Percentiles rank a stretch among this genome's conserved stretches.
phyloP scores from a whole-genome alignment of 2,329 filamentous ascomycete species.

The Corynespora cassiicola region DNA sequence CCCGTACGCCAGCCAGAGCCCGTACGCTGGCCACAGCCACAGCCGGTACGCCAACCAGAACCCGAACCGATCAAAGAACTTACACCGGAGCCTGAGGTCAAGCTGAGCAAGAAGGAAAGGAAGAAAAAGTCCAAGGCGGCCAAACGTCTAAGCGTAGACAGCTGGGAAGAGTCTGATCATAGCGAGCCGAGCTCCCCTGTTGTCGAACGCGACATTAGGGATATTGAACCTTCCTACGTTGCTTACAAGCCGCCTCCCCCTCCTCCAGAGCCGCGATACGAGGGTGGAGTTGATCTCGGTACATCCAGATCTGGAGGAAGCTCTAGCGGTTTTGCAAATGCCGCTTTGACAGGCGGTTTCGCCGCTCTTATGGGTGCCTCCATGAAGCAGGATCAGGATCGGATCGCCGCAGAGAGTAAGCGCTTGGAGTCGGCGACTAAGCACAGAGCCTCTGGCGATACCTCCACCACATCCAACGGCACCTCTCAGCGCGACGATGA shows the following conservation, averaged over 20 bases:
- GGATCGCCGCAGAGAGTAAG: slow-evolving; percentile 33
- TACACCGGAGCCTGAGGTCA: slow-evolving; percentile 25
- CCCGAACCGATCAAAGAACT: slow-evolving; percentile 16
- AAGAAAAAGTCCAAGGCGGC: slow-evolving; percentile 42
- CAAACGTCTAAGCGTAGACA: slow-evolving; percentile 35
- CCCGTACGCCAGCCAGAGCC: too few relatives aligned
- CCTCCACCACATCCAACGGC: slow-evolving; percentile 25
- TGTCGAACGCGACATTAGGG: slow-evolving; percentile 41
- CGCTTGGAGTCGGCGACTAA: slow-evolving; percentile 31
- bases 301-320: slow-evolving; percentile 14
- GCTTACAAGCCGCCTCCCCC: slow-evolving; percentile 7
- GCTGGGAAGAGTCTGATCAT: slow-evolving; percentile 36
- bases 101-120: slow-evolving; percentile 48
- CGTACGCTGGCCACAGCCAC: too few relatives aligned
- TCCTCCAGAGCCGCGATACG: slow-evolving; percentile 7
- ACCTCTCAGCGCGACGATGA: slow-evolving; percentile 17
- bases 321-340: slow-evolving; percentile 20
- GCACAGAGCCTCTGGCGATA: slow-evolving; percentile 12
- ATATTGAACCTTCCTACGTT: slow-evolving; percentile 21
- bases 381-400: slow-evolving; percentile 42
- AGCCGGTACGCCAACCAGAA: slow-evolving; percentile 1
- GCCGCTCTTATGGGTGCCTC: slow-evolving; percentile 38
- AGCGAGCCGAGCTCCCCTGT: slow-evolving; percentile 30
- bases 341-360: slow-evolving; percentile 39
- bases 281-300: slow-evolving; percentile 11